Evolutionary conservation across 2,329 filamentous ascomycete genomes (phyloP).

Genomic region (Penicillium sp.): DNA sequence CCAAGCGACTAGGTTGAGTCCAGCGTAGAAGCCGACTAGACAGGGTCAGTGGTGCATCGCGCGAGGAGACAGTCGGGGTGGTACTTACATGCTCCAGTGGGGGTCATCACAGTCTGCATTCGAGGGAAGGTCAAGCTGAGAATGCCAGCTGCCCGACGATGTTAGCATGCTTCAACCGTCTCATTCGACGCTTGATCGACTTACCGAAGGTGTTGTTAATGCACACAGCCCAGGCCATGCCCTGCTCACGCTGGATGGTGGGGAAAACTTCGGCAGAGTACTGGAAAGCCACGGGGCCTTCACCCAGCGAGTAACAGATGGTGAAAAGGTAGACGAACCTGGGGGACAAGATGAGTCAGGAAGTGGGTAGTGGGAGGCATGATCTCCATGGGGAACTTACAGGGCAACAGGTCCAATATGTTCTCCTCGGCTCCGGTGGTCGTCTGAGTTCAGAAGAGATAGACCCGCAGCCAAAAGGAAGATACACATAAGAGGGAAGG

Average conservation of each 20-base stretch:
- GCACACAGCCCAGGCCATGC: slow-evolving; percentile 36
- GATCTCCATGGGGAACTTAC: slow-evolving; percentile 11
- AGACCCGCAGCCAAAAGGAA: slow-evolving; percentile 63
- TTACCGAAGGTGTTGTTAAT: slow-evolving; percentile 35
- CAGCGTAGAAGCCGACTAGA: slow-evolving; percentile 43
- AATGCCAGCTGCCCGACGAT: slow-evolving; percentile 48
- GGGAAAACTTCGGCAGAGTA: slow-evolving; percentile 60
- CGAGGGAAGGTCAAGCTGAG: slow-evolving; percentile 53
- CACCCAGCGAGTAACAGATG: slow-evolving; percentile 64
- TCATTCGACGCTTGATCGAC: slow-evolving; percentile 22
- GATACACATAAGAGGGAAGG: slow-evolving; percentile 68
- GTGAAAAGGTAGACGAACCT: slow-evolving; percentile 67
- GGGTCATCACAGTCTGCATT: slow-evolving; percentile 50
- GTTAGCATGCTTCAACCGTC: slow-evolving; percentile 21
- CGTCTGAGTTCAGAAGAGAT: slow-evolving; percentile 51
- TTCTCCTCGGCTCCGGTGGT: slow-evolving; percentile 42
- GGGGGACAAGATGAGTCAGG: slow-evolving; percentile 50
- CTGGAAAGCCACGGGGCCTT: slow-evolving; percentile 57
- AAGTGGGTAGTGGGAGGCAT: no score
- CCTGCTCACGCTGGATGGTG: slow-evolving; percentile 53
- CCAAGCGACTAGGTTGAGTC: slow-evolving; percentile 62
- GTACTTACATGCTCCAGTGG: slow-evolving; percentile 59
- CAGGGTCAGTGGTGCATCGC: slow-evolving; percentile 28
- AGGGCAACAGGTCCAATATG: slow-evolving; percentile 30
- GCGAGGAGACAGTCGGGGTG: rapidly evolving